A percentile compares a stretch with the other conserved stretches of the same genome.
Evolutionary conservation across 2,329 filamentous ascomycete species (phyloP).

Genomic region (Curvularia sp.): DNA sequence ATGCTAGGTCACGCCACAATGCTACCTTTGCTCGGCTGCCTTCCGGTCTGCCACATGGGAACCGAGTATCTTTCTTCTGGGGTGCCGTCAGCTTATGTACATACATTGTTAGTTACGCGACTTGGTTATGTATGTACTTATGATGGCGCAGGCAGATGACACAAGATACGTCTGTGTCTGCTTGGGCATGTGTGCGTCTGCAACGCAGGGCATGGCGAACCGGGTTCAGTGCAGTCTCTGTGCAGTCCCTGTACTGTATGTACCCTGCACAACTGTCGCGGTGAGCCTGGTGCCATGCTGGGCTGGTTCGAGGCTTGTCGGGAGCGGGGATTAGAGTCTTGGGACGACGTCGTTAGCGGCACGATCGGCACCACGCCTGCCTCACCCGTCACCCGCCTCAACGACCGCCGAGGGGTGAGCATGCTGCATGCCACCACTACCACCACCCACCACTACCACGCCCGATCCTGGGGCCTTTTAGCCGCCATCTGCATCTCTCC

Average conservation of each 20-base stretch:
- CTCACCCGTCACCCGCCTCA: constrained; percentile 10
- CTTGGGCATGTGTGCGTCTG: background rate
- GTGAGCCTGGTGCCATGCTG: constrained; percentile 9
- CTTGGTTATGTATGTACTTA: background rate
- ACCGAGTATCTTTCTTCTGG: background rate
- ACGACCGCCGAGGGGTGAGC: constrained; percentile 7
- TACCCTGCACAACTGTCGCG: background rate
- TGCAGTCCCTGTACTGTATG: background rate
- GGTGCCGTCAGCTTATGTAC: constrained; percentile 5
- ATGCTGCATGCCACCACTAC: constrained; percentile 3
- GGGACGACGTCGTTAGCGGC: constrained; percentile 4
- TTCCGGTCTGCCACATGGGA: background rate
- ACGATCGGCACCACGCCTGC: constrained; percentile 10
- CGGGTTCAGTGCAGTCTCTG: background rate
- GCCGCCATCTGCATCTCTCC: constrained; percentile 1
- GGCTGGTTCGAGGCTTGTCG: constrained; percentile 9
- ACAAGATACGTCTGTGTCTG: background rate
- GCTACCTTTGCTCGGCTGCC: constrained; percentile 12
- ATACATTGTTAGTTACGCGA: background rate
- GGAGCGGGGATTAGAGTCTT: constrained; percentile 1
- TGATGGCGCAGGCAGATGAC: background rate
- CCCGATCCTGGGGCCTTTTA: background rate
- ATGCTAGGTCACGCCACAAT: constrained; percentile 12
- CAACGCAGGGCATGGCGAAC: background rate
- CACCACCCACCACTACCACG: background rate